These are phyloP conservation scores for Larix kaempferi DNA, from an alignment of 75 land plant species.

Conservation along the genomic window DNA sequence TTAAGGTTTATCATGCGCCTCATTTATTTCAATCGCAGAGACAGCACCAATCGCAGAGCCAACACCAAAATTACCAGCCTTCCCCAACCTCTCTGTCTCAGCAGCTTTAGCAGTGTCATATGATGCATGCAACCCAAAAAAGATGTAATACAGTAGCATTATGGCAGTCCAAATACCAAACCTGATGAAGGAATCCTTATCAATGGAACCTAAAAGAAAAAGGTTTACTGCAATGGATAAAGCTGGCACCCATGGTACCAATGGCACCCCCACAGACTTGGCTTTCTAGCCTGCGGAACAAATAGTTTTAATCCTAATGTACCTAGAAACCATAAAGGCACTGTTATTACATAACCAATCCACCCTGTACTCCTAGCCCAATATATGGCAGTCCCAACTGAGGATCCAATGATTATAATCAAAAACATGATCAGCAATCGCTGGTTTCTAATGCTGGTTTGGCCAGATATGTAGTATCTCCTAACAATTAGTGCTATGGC, in stretches of 20 bases:
- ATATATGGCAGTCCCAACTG: conserved; percentile 50
- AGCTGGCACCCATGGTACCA: conserved; percentile 89
- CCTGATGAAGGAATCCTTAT: conserved; percentile 53
- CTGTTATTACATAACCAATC: conserved; percentile 45
- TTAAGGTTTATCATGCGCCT: too few relatives aligned
- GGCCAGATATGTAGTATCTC: conserved; percentile 57
- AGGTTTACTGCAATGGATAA: conserved; percentile 68
- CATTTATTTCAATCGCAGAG: too few relatives aligned
- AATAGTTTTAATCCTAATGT: conserved; percentile 42
- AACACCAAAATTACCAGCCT: too few relatives aligned
- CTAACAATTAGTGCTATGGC: conserved; percentile 77
- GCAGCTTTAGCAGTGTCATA: conserved; percentile 57
- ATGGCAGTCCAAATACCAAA: conserved; percentile 62
- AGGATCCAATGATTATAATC: conserved; percentile 38
- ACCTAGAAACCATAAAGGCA: conserved; percentile 53
- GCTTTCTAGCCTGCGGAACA: conserved; percentile 53
- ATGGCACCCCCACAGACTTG: conserved; percentile 76
- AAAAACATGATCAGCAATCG: conserved; percentile 43
- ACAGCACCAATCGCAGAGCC: too few relatives aligned
- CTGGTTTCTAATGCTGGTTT: conserved; percentile 24
- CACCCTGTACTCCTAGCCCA: conserved; percentile 64
- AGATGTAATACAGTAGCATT: conserved; percentile 47
- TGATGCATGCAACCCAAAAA: conserved; percentile 79
- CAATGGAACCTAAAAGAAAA: conserved; percentile 79
- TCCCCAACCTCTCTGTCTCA: background rate